These are phyloP conservation scores for Colletotrichum lupini DNA, from an alignment of 2,329 filamentous ascomycete species.

Conservation along the genomic window DNA sequence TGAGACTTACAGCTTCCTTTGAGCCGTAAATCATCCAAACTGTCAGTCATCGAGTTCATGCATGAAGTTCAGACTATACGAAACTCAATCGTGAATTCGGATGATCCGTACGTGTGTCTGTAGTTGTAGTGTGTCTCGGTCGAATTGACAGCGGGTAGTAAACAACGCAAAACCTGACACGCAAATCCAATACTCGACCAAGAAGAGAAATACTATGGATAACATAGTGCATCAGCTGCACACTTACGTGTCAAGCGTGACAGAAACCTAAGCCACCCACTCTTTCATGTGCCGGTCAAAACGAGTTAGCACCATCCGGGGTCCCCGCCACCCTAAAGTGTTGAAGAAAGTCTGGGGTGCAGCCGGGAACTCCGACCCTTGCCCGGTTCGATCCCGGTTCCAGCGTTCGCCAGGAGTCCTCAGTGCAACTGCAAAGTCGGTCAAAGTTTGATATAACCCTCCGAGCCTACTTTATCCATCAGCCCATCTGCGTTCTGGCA, in stretches of 20 bases:
- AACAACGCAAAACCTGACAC: not conserved
- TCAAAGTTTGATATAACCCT: conserved; percentile 31
- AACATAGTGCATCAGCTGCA: not conserved
- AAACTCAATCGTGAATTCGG: not conserved
- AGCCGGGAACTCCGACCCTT: conserved; percentile 26
- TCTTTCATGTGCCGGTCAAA: not conserved
- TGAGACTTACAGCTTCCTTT: not conserved
- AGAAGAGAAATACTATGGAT: not conserved
- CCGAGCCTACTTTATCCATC: not conserved
- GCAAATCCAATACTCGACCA: not conserved
- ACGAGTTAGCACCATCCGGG: conserved; percentile 24
- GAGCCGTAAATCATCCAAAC: too few species aligned
- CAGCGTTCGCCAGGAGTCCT: conserved; percentile 8
- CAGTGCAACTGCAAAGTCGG: conserved; percentile 7
- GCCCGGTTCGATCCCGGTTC: conserved; percentile 21
- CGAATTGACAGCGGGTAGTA: conserved; percentile 2
- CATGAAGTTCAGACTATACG: not conserved
- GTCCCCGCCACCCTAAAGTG: conserved; percentile 19
- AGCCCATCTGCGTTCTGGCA: not conserved
- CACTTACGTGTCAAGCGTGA: conserved; percentile 9
- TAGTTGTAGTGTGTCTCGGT: not conserved
- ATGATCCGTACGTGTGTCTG: not conserved
- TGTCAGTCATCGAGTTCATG: not conserved
- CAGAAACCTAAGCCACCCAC: not conserved
- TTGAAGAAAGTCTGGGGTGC: conserved; percentile 29